A percentile compares a stretch with the other conserved stretches of the same genome.
These are phyloP conservation scores for Saccharomyces eubayanus DNA, from an alignment of 805 yeast species.

Conservation along the genomic window DNA sequence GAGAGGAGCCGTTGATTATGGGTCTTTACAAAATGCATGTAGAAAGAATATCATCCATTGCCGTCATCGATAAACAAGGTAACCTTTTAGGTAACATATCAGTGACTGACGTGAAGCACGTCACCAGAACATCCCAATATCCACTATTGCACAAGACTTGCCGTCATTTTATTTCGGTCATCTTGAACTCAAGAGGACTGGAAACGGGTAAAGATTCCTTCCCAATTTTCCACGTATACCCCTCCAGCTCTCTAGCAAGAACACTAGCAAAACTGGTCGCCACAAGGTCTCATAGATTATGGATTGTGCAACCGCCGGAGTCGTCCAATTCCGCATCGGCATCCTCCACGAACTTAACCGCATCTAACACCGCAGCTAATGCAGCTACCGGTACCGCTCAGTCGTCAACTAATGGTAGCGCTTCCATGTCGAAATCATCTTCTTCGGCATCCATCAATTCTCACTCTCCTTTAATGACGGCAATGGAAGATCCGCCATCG, in stretches of 20 bases:
- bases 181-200: conserved; percentile 78
- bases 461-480: conserved; percentile 21
- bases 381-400: conserved; percentile 18
- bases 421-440: conserved; percentile 1
- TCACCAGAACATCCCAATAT: conserved; percentile 79
- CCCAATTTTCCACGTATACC: conserved; percentile 91
- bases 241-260: conserved; percentile 70
- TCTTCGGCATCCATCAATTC: background rate
- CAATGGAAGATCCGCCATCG: conserved; percentile 18
- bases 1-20: conserved; percentile 80
- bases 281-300: conserved; percentile 81
- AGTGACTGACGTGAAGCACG: conserved; percentile 85
- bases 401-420: conserved; percentile 14
- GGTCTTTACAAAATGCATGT: conserved; percentile 80
- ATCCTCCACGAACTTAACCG: conserved; percentile 7
- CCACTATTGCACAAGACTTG: conserved; percentile 75
- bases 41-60: conserved; percentile 79
- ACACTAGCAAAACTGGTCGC: conserved; percentile 93
- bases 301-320: conserved; percentile 62
- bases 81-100: conserved; percentile 85
- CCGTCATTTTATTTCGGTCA: conserved; percentile 78
- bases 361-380: conserved; percentile 21
- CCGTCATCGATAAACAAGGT: conserved; percentile 76
- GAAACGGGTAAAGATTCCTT: conserved; percentile 84
- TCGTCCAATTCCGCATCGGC: conserved; percentile 24